A percentile compares a stretch with the other conserved stretches of the same genome.
Conservation (phyloP, 805 yeast species). For the Starmerella kuoi region DNA sequence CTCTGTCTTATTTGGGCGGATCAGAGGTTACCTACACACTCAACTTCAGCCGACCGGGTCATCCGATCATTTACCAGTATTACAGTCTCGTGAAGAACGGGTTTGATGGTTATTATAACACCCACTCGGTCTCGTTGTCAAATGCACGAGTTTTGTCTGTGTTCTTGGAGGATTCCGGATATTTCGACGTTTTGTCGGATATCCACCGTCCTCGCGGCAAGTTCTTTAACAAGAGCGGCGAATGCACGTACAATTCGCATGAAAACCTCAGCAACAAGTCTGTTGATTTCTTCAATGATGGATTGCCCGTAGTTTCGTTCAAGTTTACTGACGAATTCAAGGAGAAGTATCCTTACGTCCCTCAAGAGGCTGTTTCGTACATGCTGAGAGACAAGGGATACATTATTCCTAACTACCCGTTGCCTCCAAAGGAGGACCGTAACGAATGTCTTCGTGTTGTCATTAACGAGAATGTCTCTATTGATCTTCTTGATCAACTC, state of each 20-base stretch:
- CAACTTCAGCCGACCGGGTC: constrained; percentile 87
- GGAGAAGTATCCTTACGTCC: constrained; percentile 59
- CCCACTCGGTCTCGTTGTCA: constrained; percentile 49
- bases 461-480: constrained; percentile 55
- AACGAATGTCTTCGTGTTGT: constrained; percentile 75
- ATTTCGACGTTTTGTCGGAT: constrained; percentile 62
- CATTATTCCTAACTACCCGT: constrained; percentile 80
- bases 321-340: constrained; percentile 49
- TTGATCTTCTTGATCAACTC: constrained; percentile 49
- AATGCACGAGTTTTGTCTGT: constrained; percentile 58
- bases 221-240: constrained; percentile 22
- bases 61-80: constrained; percentile 81
- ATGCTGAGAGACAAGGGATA: constrained; percentile 68
- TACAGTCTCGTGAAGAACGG: constrained; percentile 67
- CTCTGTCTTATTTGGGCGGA: constrained; percentile 76
- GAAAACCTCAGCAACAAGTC: constrained; percentile 20
- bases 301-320: constrained; percentile 85
- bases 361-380: constrained; percentile 63
- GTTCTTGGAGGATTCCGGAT: constrained; percentile 51
- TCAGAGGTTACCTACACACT: constrained; percentile 74
- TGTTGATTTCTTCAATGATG: constrained; percentile 42
- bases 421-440: constrained; percentile 49
- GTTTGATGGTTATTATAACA: constrained; percentile 50
- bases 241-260: constrained; percentile 23
- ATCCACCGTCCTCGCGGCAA: constrained; percentile 51